phyloP scores from a whole-genome alignment of 805 yeast genomes.

The Zygosaccharomyces pseudorouxii region DNA sequence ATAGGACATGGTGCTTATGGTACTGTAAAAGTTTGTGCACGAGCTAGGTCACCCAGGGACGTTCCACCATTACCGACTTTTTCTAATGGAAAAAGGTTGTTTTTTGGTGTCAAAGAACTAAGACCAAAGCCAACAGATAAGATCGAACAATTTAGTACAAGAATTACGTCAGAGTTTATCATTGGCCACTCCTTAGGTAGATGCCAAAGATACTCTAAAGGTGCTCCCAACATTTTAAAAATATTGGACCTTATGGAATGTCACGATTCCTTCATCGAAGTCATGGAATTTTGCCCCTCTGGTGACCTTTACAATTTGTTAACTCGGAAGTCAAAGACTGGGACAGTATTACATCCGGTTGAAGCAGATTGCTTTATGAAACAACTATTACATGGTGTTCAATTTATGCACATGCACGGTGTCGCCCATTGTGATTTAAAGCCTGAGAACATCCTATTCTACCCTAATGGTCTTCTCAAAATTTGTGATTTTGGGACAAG shows the following conservation, averaged over 20 bases:
- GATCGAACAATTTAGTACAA: slow-evolving; percentile 83
- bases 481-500: slow-evolving; percentile 89
- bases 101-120: slow-evolving; percentile 89
- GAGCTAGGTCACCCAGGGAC: slow-evolving; percentile 28
- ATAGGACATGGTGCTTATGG: slow-evolving; percentile 96
- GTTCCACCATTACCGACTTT: slow-evolving; percentile 46
- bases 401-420: slow-evolving; percentile 85
- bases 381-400: slow-evolving; percentile 76
- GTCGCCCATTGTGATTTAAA: slow-evolving; percentile 92
- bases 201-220: slow-evolving; percentile 36
- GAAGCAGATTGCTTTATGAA: slow-evolving; percentile 90
- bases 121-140: slow-evolving; percentile 77
- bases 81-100: slow-evolving; percentile 59
- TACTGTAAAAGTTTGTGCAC: slow-evolving; percentile 78
- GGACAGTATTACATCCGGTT: slow-evolving; percentile 45
- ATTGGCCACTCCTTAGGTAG: slow-evolving; percentile 70
- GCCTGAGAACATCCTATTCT: slow-evolving; percentile 77
- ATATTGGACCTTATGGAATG: slow-evolving; percentile 73
- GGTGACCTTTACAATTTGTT: slow-evolving; percentile 63
- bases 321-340: slow-evolving; percentile 47
- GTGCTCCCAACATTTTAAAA: slow-evolving; percentile 59
- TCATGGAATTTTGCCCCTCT: slow-evolving; percentile 91
- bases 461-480: slow-evolving; percentile 59
- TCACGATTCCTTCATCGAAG: slow-evolving; percentile 75
- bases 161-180: slow-evolving; percentile 83